These are phyloP conservation scores for Psophocarpus tetragonolobus DNA, from an alignment of 306 rosid species.

Conservation along the genomic window DNA sequence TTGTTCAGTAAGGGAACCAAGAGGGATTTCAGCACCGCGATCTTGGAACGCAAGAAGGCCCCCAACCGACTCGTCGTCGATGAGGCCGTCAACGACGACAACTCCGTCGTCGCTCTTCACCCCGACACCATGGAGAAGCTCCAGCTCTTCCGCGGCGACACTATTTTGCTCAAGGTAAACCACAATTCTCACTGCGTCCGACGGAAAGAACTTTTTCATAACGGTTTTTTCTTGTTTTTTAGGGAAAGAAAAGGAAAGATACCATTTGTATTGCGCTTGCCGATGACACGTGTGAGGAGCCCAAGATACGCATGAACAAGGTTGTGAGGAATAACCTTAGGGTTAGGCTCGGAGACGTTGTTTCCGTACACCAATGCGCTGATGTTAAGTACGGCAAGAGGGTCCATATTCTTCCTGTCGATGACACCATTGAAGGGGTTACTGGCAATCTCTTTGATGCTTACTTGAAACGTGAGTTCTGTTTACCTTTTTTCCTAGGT, in stretches of 20 bases:
- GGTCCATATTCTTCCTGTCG: slow-evolving; percentile 90
- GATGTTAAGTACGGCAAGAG: slow-evolving; percentile 95
- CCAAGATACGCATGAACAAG: slow-evolving; percentile 94
- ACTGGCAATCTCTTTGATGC: slow-evolving; percentile 90
- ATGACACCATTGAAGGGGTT: slow-evolving; percentile 92
- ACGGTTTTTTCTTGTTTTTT: not conserved
- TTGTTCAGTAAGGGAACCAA: slow-evolving; percentile 76
- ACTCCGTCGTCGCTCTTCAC: slow-evolving; percentile 91
- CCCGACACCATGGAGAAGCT: slow-evolving; percentile 94
- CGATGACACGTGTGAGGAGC: slow-evolving; percentile 86
- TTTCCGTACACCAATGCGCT: slow-evolving; percentile 89
- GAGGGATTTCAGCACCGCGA: slow-evolving; percentile 86
- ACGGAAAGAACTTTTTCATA: not conserved
- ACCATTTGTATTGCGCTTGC: slow-evolving; percentile 92
- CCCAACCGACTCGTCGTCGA: slow-evolving; percentile 88
- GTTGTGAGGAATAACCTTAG: slow-evolving; percentile 88
- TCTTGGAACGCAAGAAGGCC: slow-evolving; percentile 91
- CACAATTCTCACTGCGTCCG: no score
- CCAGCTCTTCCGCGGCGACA: slow-evolving; percentile 89
- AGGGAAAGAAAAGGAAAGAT: slow-evolving; percentile 95
- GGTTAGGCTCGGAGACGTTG: slow-evolving; percentile 97
- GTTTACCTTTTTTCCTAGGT: not conserved
- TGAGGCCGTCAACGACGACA: slow-evolving; percentile 90
- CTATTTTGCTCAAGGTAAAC: slow-evolving; percentile 81
- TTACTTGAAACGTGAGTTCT: slow-evolving; percentile 76